Evolutionary conservation across 257 asterid genomes (phyloP).

Genomic region (Linderniella brevidens): DNA sequence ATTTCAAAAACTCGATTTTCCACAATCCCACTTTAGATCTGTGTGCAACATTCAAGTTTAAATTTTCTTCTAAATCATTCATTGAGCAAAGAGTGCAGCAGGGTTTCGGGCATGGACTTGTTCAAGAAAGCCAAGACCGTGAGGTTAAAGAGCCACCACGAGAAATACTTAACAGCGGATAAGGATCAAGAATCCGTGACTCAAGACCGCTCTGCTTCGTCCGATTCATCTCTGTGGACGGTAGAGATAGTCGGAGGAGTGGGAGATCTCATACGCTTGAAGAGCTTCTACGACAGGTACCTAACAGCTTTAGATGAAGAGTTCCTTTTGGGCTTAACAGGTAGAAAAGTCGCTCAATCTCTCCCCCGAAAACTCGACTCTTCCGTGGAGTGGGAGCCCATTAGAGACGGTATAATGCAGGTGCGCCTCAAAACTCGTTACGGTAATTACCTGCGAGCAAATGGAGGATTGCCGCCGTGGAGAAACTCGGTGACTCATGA

Average conservation of each 20-base stretch:
- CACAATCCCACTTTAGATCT: too few species aligned
- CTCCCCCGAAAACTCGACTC: conserved; percentile 28
- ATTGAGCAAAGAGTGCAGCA: too few species aligned
- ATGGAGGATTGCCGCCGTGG: conserved; percentile 61
- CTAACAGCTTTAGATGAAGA: conserved; percentile 25
- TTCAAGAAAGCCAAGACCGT: conserved; percentile 28
- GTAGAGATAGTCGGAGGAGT: conserved; percentile 22
- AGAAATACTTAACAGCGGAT: conserved; percentile 26
- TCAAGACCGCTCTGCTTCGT: conserved; percentile 17
- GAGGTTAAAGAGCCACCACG: conserved; percentile 23
- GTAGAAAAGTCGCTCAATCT: conserved; percentile 30
- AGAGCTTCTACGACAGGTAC: conserved; percentile 22
- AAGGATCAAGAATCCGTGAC: conserved; percentile 29
- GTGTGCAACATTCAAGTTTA: too few species aligned
- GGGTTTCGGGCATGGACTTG: conserved; percentile 21
- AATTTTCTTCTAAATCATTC: too few species aligned
- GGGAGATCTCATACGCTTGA: conserved; percentile 16
- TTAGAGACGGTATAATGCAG: conserved; percentile 15
- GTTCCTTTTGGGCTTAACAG: conserved; percentile 43
- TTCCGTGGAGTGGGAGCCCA: conserved; percentile 56
- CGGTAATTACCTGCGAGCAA: conserved; percentile 43
- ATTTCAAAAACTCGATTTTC: too few species aligned
- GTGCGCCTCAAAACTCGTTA: conserved; percentile 45
- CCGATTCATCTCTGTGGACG: conserved; percentile 20
- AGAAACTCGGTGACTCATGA: conserved; percentile 53